Conservation (phyloP, 1,139 yeast species). For the Fermentozyma sake region DNA sequence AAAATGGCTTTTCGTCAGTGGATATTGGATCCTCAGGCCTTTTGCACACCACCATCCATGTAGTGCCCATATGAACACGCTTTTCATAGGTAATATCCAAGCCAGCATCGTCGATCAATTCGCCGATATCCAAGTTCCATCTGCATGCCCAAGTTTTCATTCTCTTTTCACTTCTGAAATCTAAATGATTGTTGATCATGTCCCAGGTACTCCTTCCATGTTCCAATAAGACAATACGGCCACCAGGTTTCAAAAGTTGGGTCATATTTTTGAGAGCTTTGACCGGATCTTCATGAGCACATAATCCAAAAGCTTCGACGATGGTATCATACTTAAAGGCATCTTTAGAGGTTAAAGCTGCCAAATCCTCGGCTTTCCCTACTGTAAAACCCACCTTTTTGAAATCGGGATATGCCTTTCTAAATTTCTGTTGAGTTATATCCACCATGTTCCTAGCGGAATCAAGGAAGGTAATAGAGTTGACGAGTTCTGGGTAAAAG, state of each 20-base stretch:
- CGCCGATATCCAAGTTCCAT: constrained; percentile 93
- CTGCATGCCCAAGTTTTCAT: constrained; percentile 94
- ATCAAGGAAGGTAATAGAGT: constrained; percentile 80
- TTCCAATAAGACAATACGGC: constrained; percentile 80
- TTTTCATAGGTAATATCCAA: constrained; percentile 76
- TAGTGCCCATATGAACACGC: constrained; percentile 88
- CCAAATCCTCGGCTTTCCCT: constrained; percentile 87
- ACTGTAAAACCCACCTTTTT: constrained; percentile 79
- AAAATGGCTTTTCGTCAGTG: constrained; percentile 40
- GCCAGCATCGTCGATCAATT: constrained; percentile 77
- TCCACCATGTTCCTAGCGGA: constrained; percentile 84
- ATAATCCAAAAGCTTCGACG: constrained; percentile 88
- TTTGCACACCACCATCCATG: constrained; percentile 80
- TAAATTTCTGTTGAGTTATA: constrained; percentile 71
- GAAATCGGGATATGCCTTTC: constrained; percentile 59
- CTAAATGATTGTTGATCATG: constrained; percentile 74
- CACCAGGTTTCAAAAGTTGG: constrained; percentile 77
- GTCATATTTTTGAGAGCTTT: constrained; percentile 73
- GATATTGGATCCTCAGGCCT: constrained; percentile 58
- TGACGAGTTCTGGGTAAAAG: constrained; percentile 53
- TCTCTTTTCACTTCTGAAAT: constrained; percentile 77
- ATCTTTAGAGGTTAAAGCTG: constrained; percentile 42
- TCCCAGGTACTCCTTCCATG: constrained; percentile 88
- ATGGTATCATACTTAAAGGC: constrained; percentile 78
- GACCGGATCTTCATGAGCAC: constrained; percentile 94